Evolutionary conservation across 1,139 yeast species (phyloP), one percentile per base, ranked within the genome.

Genomic region (Pichia cactophila): DNA sequence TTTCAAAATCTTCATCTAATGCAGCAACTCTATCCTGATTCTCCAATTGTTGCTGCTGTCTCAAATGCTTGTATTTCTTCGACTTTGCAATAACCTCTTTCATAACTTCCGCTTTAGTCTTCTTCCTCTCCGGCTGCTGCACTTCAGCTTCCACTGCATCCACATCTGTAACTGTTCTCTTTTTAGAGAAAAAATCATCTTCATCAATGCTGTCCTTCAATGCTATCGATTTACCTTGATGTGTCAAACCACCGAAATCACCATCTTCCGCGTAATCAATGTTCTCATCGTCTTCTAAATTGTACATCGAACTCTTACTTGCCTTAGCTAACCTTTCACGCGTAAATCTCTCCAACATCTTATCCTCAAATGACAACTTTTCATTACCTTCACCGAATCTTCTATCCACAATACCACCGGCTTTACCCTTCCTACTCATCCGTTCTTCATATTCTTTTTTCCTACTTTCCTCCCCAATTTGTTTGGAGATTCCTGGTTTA

Each of bases 11-110:
- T 37, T 77, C 81, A 66, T 94, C 97, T 56, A 94, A 76, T 54
- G 81, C 87, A 58, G 78, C 80, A 47, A 90, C 86, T 29, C 81
- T 75, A 43, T 80, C 83, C 59, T 81, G 84, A 41, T 85, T 77
- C 61, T 82, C 78, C 48, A 81, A 83, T 59, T 86, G 86, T 45
- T 81, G 79, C 61, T 76, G 72, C 68, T 94, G 97, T 61, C 98
- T 80, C 67, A 89, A 95, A 46, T 83, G 83, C 64, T 89, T 92
- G 68, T 90, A 80, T 65, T 81, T 80, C 64, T 94, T 94, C 11
- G 97, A 88, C 67, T 94, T 94, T 41, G 97, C 96, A 55, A 94
- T 92, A 50, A 94, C 80, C 66, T 94, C 99, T 60, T 87, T 83
- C 98, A 94, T 92, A 41, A 94, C 95, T 66, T 94, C 98, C 42